phyloP scores from a whole-genome alignment of 345 rosid species.

The Dimocarpus longan region DNA sequence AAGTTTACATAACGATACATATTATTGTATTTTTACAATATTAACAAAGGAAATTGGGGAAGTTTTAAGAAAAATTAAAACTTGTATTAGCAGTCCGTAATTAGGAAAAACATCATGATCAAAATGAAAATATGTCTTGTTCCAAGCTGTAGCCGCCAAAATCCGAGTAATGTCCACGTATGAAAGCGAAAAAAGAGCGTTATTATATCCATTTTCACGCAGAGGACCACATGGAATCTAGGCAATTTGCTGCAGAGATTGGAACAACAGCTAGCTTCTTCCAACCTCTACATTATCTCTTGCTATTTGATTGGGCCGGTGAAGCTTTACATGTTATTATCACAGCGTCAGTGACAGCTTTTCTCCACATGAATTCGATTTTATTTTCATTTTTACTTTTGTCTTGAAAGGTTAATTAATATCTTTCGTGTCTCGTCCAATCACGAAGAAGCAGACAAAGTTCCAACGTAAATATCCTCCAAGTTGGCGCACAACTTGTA shows the following conservation, averaged over 20 bases:
- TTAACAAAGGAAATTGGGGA: no score
- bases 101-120: neutral
- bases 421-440: neutral
- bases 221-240: neutral
- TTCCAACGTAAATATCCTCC: neutral
- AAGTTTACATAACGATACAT: no score
- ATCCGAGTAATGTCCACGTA: conserved; percentile 19
- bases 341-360: conserved; percentile 49
- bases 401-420: neutral
- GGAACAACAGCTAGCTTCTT: neutral
- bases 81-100: neutral
- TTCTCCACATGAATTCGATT: conserved; percentile 30
- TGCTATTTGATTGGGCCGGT: no score
- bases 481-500: neutral
- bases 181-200: neutral
- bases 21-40: no score
- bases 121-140: neutral
- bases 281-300: neutral
- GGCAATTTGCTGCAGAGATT: neutral
- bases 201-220: neutral
- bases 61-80: no score
- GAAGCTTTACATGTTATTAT: neutral
- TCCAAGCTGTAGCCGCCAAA: neutral
- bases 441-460: conserved; percentile 12
- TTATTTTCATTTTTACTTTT: neutral